These are phyloP conservation scores for Acorus gramineus DNA, from an alignment of 106 monocot species.

Conservation along the genomic window DNA sequence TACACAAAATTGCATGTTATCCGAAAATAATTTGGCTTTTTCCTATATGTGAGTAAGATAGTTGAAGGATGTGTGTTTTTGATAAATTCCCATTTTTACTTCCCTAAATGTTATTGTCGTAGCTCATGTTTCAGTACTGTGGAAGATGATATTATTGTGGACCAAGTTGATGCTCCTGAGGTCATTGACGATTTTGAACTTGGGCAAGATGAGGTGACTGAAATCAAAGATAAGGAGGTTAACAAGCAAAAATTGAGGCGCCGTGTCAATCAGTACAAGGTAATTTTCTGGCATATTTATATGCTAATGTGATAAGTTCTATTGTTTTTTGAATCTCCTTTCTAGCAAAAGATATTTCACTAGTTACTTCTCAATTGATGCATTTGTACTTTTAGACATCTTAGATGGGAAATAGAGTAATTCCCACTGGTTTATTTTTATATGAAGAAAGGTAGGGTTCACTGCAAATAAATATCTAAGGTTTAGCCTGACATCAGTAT, in stretches of 20 bases:
- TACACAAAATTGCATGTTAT: no score
- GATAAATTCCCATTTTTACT: no score
- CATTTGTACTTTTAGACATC: no score
- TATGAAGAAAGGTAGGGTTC: no score
- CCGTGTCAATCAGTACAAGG: constrained; percentile 69
- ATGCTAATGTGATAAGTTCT: not conserved
- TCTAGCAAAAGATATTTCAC: not conserved
- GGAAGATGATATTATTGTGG: constrained; percentile 88
- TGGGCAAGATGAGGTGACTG: constrained; percentile 74
- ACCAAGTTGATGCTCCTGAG: constrained; percentile 81
- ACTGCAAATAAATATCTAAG: no score
- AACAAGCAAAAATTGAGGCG: constrained; percentile 71
- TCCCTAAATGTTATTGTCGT: not conserved
- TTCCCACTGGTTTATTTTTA: no score
- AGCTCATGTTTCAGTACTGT: constrained; percentile 42
- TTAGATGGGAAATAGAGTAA: no score
- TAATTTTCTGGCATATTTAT: constrained; percentile 6
- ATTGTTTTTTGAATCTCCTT: not conserved
- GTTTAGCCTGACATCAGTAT: no score
- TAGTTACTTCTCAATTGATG: no score
- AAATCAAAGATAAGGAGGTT: constrained; percentile 77
- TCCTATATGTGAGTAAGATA: no score
- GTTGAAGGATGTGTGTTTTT: no score
- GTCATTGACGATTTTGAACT: constrained; percentile 86
- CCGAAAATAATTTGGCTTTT: no score